A percentile compares a stretch with the other conserved stretches of the same genome.
These are phyloP conservation scores for Persicaria maculosa DNA, from an alignment of 148 eudicot species.

Conservation along the genomic window DNA sequence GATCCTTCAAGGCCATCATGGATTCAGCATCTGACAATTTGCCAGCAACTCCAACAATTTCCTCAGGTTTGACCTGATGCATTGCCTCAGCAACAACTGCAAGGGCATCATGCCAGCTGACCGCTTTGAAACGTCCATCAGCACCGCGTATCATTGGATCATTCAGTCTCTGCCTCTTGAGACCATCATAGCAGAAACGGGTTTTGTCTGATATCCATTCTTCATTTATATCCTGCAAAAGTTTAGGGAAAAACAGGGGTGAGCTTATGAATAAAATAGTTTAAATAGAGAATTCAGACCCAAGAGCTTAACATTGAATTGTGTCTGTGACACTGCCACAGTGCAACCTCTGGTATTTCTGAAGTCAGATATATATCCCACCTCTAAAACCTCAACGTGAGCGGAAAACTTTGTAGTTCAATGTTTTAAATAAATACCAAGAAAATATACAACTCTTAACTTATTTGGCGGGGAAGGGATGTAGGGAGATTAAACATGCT, in stretches of 20 bases:
- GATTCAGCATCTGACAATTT: conserved; percentile 95
- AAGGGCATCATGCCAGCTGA: conserved; percentile 97
- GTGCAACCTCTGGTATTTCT: background rate
- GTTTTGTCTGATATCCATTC: conserved; percentile 99
- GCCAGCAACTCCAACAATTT: conserved; percentile 93
- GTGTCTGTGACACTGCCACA: background rate
- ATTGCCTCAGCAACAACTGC: conserved; percentile 83
- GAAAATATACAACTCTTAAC: background rate
- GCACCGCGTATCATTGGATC: conserved; percentile 97
- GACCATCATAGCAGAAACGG: conserved; percentile 91
- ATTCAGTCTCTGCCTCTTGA: conserved; percentile 96
- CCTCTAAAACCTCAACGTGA: background rate
- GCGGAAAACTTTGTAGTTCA: background rate
- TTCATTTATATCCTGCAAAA: conserved; percentile 85
- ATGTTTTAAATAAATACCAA: background rate
- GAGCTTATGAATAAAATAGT: background rate
- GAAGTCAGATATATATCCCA: background rate
- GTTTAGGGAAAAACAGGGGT: conserved; percentile 8
- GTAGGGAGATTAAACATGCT: background rate
- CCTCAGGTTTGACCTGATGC: conserved; percentile 74
- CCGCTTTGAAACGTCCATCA: conserved; percentile 91
- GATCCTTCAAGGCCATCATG: conserved; percentile 91
- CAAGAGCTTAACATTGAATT: background rate
- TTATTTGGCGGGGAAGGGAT: background rate
- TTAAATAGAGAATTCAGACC: background rate